Percentiles rank a stretch among this genome's conserved stretches.
Evolutionary conservation across 2,329 filamentous ascomycete genomes (phyloP).

Genomic region (Emergomyces orientalis): DNA sequence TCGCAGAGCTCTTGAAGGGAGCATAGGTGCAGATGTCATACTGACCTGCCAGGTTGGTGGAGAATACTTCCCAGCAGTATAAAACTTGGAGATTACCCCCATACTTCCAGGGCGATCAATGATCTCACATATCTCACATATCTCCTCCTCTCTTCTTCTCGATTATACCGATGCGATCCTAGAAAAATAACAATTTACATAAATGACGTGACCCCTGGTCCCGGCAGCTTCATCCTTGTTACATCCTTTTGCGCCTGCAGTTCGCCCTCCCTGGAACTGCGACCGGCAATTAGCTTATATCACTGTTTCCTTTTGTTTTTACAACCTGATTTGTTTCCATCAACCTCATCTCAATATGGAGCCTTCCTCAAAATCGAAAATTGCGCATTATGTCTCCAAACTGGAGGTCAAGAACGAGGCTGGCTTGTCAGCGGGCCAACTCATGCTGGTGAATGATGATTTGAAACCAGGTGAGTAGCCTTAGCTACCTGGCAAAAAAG

Average conservation of each 20-base stretch:
- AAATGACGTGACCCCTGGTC: neutral
- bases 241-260: too few relatives aligned
- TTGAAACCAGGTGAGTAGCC: conserved; percentile 50
- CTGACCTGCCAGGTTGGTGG: neutral
- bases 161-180: too few relatives aligned
- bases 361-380: conserved; percentile 31
- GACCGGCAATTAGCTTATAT: neutral
- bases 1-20: neutral
- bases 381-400: conserved; percentile 39
- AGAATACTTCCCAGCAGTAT: neutral
- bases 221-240: neutral
- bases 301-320: neutral
- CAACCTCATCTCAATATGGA: conserved; percentile 27
- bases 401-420: conserved; percentile 65
- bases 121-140: neutral
- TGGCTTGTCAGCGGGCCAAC: conserved; percentile 65
- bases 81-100: neutral
- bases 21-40: neutral
- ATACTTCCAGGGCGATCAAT: neutral
- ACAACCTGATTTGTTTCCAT: neutral
- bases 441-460: conserved; percentile 82
- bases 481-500: conserved; percentile 50
- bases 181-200: neutral
- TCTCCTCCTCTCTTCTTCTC: neutral
- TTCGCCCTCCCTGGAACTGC: neutral